Conservation (phyloP, 2,329 filamentous ascomycete species). For the Botrytis fabae region DNA sequence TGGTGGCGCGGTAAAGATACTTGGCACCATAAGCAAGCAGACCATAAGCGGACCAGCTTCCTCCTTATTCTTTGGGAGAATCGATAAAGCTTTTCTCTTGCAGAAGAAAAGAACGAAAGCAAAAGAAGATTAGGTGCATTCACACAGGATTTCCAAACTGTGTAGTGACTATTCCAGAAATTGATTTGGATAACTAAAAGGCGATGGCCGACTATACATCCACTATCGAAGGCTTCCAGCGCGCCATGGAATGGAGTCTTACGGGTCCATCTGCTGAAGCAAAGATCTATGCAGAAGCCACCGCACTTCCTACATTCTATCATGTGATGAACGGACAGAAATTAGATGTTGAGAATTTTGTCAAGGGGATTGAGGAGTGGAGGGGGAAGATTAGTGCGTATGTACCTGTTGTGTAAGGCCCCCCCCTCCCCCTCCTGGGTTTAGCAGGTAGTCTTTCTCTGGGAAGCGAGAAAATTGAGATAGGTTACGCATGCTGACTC, state of each 20-base stretch:
- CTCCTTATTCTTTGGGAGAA: not conserved
- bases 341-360: not conserved
- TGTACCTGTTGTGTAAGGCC: conserved; percentile 12
- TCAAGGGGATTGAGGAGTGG: not conserved
- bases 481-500: not conserved
- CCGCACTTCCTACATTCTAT: not conserved
- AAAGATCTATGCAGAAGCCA: conserved; percentile 4
- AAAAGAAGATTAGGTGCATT: no score
- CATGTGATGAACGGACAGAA: conserved; percentile 9
- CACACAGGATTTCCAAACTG: not conserved
- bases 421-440: not conserved
- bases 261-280: not conserved
- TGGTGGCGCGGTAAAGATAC: not conserved
- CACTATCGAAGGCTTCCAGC: conserved; percentile 12
- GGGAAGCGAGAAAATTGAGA: not conserved
- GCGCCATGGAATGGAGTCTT: conserved; percentile 6
- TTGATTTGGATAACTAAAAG: no score
- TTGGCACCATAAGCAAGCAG: not conserved
- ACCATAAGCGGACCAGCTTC: not conserved
- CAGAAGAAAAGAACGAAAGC: not conserved
- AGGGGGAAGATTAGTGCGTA: conserved; percentile 5
- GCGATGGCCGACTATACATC: conserved; percentile 6
- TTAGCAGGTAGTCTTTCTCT: not conserved
- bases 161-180: not conserved
- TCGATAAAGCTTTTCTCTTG: not conserved